Evolutionary conservation across 345 rosid genomes (phyloP).

Genomic region (Rubroshorea leprosula): DNA sequence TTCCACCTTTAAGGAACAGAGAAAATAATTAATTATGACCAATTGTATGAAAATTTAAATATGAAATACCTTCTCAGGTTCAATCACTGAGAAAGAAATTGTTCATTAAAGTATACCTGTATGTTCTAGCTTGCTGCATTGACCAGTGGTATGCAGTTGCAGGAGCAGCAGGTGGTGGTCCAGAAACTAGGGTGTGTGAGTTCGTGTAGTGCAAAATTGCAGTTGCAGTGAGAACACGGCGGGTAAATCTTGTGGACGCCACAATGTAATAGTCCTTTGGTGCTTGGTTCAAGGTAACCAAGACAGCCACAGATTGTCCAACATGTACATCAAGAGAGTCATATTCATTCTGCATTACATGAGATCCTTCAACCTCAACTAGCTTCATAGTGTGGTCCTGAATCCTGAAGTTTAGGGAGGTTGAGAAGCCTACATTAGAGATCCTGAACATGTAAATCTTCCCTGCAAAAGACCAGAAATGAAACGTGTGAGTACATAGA

Average conservation of each 20-base stretch:
- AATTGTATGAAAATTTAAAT: neutral
- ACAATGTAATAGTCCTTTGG: conserved; percentile 79
- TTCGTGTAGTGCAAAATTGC: conserved; percentile 63
- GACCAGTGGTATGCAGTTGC: conserved; percentile 51
- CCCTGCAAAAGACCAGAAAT: conserved; percentile 38
- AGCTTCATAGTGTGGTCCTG: conserved; percentile 75
- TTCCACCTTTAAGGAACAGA: conserved; percentile 51
- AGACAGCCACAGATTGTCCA: conserved; percentile 77
- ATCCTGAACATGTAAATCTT: conserved; percentile 82
- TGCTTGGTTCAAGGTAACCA: conserved; percentile 65
- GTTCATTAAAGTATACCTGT: conserved; percentile 41
- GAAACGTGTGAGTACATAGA: neutral
- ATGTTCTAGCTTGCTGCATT: conserved; percentile 79
- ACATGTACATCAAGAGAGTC: conserved; percentile 86
- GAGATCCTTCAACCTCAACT: conserved; percentile 92
- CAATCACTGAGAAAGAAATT: too few species aligned
- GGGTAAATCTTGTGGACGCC: conserved; percentile 60
- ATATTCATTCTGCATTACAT: conserved; percentile 58
- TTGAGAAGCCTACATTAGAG: conserved; percentile 75
- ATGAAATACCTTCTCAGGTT: neutral
- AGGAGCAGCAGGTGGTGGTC: conserved; percentile 58
- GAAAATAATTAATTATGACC: neutral
- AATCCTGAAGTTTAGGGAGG: conserved; percentile 72
- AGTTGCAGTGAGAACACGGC: conserved; percentile 37
- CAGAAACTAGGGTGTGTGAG: conserved; percentile 55